A percentile compares a stretch with the other conserved stretches of the same genome.
Conservation (phyloP, 257 asterid species). For the Solanum microdontum region DNA sequence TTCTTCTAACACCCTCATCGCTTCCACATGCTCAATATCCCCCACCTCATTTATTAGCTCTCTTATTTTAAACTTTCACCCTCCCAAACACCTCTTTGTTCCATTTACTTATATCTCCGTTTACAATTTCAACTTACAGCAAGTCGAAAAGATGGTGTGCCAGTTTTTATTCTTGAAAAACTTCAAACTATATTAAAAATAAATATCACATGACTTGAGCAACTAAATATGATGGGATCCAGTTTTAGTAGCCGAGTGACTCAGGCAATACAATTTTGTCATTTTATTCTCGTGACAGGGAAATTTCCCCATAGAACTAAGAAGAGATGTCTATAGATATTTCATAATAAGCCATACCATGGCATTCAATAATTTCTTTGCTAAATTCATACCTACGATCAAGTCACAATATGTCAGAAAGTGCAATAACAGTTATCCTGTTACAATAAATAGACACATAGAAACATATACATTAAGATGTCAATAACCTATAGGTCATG, state of each 20-base stretch:
- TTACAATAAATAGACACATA: not conserved
- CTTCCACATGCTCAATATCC: not conserved
- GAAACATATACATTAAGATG: not conserved
- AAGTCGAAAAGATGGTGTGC: not conserved
- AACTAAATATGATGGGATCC: not conserved
- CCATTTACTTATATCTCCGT: not conserved
- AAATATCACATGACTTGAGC: not conserved
- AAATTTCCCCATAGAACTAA: not conserved
- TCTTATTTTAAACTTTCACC: not conserved
- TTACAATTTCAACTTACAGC: not conserved
- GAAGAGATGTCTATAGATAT: not conserved
- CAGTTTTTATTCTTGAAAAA: not conserved
- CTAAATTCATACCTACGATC: conserved; percentile 81
- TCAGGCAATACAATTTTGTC: not conserved
- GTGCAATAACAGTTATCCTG: not conserved
- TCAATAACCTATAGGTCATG: not conserved
- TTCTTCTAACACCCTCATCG: not conserved
- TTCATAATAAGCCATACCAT: conserved; percentile 37
- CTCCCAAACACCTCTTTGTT: not conserved
- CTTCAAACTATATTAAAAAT: not conserved
- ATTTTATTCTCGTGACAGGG: not conserved
- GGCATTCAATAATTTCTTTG: conserved; percentile 79
- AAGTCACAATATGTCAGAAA: conserved; percentile 8
- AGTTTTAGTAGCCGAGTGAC: not conserved
- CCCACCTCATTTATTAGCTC: not conserved